phyloP scores from a whole-genome alignment of 345 rosid genomes.

The Carallia brachiata region DNA sequence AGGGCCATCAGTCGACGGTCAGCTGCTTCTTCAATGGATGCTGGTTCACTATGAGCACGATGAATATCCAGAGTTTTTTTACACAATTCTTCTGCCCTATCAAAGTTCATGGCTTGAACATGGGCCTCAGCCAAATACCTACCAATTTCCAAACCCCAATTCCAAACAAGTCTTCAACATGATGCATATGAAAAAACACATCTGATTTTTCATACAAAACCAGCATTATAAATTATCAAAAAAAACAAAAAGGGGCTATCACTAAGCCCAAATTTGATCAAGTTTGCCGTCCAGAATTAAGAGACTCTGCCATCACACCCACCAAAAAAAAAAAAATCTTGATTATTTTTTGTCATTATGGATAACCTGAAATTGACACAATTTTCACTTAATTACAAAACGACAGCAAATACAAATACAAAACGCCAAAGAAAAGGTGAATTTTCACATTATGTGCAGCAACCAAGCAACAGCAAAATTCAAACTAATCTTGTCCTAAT shows the following conservation, averaged over 20 bases:
- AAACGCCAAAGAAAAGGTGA: neutral
- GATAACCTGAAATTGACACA: neutral
- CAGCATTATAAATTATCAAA: too few relatives aligned
- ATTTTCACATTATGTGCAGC: too few relatives aligned
- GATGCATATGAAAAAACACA: too few relatives aligned
- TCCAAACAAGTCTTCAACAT: neutral
- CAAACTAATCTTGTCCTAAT: constrained; percentile 1
- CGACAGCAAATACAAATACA: neutral
- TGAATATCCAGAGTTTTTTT: constrained; percentile 94
- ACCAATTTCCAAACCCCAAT: constrained; percentile 15
- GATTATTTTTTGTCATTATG: neutral
- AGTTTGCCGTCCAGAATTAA: too few relatives aligned
- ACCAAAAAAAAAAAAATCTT: too few relatives aligned
- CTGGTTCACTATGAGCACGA: constrained; percentile 94
- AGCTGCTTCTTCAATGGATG: constrained; percentile 95
- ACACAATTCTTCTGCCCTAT: constrained; percentile 91
- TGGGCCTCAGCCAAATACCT: constrained; percentile 98
- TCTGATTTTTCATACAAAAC: too few relatives aligned
- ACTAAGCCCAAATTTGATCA: too few relatives aligned
- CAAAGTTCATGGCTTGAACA: constrained; percentile 99
- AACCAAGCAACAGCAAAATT: neutral
- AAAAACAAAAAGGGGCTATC: too few relatives aligned
- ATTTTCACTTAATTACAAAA: neutral
- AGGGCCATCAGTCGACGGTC: constrained; percentile 96
- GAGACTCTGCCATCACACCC: too few relatives aligned